These are phyloP conservation scores for Entonaema liquescens DNA, from an alignment of 495 filamentous ascomycete species.

Conservation along the genomic window DNA sequence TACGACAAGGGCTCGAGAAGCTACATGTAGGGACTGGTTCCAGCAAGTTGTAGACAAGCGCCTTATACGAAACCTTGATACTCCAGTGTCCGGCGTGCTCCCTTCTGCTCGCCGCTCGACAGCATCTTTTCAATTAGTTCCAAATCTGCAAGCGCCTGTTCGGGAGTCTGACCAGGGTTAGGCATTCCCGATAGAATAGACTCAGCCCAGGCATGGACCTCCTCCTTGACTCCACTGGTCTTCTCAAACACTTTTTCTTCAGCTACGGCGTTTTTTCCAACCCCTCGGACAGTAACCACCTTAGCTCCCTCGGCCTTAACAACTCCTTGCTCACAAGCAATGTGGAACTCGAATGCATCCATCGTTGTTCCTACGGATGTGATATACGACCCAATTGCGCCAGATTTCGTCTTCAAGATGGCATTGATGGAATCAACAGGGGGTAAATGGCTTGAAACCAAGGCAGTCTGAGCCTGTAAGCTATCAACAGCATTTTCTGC, in stretches of 20 bases:
- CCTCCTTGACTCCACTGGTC: constrained; percentile 67
- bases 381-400: constrained; percentile 68
- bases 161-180: constrained; percentile 66
- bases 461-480: constrained; percentile 67
- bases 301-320: constrained; percentile 54
- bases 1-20: constrained; percentile 64
- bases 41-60: constrained; percentile 39
- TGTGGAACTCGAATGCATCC: constrained; percentile 55
- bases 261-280: constrained; percentile 51
- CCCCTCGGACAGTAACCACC: constrained; percentile 52
- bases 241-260: constrained; percentile 64
- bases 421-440: constrained; percentile 81
- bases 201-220: constrained; percentile 73
- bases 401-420: constrained; percentile 64
- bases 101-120: constrained; percentile 66
- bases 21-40: constrained; percentile 35
- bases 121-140: constrained; percentile 73
- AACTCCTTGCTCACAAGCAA: constrained; percentile 63
- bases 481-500: constrained; percentile 56
- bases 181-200: constrained; percentile 58
- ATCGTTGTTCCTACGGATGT: constrained; percentile 72
- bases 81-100: constrained; percentile 53
- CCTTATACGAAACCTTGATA: constrained; percentile 41
- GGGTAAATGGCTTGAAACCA: constrained; percentile 68
- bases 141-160: constrained; percentile 75